Evolutionary conservation across 2,329 filamentous ascomycete genomes (phyloP).

Genomic region (Botrytis elliptica): DNA sequence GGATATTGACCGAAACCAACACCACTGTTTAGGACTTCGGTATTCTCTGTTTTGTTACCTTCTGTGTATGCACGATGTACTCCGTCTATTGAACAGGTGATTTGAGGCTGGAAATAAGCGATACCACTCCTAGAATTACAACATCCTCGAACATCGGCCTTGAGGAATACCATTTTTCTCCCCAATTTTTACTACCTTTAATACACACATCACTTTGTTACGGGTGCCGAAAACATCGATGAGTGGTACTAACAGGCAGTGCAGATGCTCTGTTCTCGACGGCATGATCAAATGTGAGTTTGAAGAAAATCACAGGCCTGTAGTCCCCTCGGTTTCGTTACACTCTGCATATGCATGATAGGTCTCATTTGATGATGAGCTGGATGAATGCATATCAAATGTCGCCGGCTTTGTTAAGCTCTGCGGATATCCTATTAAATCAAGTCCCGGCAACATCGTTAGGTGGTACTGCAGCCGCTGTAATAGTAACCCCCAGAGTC

Average conservation of each 20-base stretch:
- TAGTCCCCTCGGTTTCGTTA: background rate
- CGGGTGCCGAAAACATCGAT: background rate
- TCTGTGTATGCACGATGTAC: background rate
- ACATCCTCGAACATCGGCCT: background rate
- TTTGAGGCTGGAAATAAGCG: background rate
- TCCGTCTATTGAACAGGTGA: background rate
- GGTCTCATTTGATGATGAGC: background rate
- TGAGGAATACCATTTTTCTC: background rate
- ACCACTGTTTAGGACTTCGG: background rate
- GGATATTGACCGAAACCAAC: background rate
- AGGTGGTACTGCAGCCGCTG: background rate
- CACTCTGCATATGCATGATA: too few species aligned
- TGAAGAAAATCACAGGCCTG: background rate
- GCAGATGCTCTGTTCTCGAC: background rate
- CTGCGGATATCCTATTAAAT: background rate
- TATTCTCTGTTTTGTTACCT: background rate
- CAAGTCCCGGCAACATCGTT: background rate
- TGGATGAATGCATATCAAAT: background rate
- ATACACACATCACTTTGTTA: background rate
- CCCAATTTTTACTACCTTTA: background rate
- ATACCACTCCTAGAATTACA: background rate
- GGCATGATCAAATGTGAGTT: background rate
- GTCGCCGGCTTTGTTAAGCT: background rate
- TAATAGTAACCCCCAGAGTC: too few species aligned
- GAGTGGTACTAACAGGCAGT: background rate